phyloP scores from a whole-genome alignment of 176 grass and related monocot species.

The Musa troglodytarum region DNA sequence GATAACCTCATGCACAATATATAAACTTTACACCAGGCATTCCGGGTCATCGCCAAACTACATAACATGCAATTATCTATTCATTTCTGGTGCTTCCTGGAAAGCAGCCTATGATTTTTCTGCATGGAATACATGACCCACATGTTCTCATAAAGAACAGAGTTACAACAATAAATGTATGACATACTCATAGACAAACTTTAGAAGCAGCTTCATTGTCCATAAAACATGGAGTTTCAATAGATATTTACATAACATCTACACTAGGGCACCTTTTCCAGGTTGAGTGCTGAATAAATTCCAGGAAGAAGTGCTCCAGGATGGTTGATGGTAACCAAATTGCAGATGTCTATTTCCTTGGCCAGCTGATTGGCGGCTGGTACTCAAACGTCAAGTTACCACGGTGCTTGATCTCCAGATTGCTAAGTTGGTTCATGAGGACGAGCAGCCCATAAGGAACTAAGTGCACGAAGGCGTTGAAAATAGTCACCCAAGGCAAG shows the following conservation, averaged over 20 bases:
- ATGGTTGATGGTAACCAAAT: background rate
- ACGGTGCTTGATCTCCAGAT: background rate
- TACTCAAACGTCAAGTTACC: background rate
- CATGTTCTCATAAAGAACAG: background rate
- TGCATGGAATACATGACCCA: background rate
- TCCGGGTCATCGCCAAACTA: background rate
- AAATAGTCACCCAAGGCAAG: slow-evolving; percentile 80
- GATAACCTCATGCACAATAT: background rate
- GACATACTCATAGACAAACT: background rate
- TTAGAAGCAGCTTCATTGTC: background rate
- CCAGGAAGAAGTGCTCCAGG: background rate
- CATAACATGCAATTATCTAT: background rate
- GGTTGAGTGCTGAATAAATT: background rate
- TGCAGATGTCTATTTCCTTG: background rate
- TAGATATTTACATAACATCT: slow-evolving; percentile 1
- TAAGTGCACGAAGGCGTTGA: slow-evolving; percentile 71
- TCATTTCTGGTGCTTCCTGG: background rate
- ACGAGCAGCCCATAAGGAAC: slow-evolving; percentile 62
- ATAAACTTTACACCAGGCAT: background rate
- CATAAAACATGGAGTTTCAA: background rate
- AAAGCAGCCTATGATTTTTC: background rate
- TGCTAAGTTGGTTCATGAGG: slow-evolving; percentile 45
- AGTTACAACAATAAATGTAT: background rate
- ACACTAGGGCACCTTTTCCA: background rate
- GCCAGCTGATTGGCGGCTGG: background rate